Evolutionary conservation across 768 basidiomycete species (phyloP).

Genomic region (Leccinum rimulosum): DNA sequence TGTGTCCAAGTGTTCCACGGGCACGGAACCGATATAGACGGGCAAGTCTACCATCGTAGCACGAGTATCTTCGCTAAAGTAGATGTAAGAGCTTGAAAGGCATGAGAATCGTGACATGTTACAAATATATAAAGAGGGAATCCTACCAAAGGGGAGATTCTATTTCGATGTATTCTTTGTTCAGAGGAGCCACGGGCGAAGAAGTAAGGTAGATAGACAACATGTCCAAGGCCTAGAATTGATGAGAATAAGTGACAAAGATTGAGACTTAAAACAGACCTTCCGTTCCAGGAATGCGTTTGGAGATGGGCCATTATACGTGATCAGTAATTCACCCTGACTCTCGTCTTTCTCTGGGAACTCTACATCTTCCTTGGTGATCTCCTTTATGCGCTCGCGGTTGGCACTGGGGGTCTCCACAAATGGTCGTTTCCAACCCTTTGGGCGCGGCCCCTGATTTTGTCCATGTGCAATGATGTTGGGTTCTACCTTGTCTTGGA

Average conservation of each 20-base stretch:
- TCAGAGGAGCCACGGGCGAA: slow-evolving; percentile 74
- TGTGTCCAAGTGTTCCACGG: slow-evolving; percentile 69
- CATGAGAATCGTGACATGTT: slow-evolving; percentile 12
- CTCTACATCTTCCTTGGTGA: slow-evolving; percentile 67
- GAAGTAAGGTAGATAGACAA: slow-evolving; percentile 88
- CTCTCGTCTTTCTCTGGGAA: slow-evolving; percentile 98
- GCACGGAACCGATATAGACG: slow-evolving; percentile 81
- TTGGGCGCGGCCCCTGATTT: slow-evolving; percentile 64
- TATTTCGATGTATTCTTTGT: slow-evolving; percentile 91
- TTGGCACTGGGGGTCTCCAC: slow-evolving; percentile 78
- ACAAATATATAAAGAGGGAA: not conserved
- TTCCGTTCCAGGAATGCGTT: slow-evolving; percentile 70
- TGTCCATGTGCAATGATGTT: slow-evolving; percentile 73
- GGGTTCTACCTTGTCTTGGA: slow-evolving; percentile 84
- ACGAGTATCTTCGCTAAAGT: slow-evolving; percentile 74
- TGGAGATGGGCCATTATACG: slow-evolving; percentile 74
- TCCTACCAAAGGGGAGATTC: slow-evolving; percentile 83
- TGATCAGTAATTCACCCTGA: slow-evolving; percentile 81
- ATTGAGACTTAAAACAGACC: slow-evolving; percentile 34
- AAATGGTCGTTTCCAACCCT: slow-evolving; percentile 92
- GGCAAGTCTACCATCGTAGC: slow-evolving; percentile 71
- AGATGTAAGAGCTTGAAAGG: slow-evolving; percentile 70
- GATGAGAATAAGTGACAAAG: slow-evolving; percentile 1
- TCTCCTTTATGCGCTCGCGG: slow-evolving; percentile 50
- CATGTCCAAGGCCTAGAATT: slow-evolving; percentile 72